Evolutionary conservation across 192 early-diverging fungal species (phyloP), one percentile per base, ranked within the genome.

Genomic region (Paraglomus occultum): DNA sequence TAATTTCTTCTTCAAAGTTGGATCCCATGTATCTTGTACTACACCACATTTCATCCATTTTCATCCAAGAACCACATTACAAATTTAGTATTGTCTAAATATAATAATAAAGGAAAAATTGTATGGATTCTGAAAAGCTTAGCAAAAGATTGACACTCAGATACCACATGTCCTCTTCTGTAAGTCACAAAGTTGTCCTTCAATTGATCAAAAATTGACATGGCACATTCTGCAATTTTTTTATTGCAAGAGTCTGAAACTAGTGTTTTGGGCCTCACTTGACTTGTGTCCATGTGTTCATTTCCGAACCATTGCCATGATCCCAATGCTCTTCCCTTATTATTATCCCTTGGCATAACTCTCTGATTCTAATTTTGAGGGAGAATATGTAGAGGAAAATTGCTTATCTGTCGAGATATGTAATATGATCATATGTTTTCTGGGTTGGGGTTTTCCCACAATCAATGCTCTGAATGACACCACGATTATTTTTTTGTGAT

Each of bases 41-140:
- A 31, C 39, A 31, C 8, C 20, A 15, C 54, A 55, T 55, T 55
- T 10, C 54, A 55, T 55, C 20, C 39, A 31, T 55, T 55, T 23
- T 55, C 20, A 55, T 55, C 54, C 20, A 55, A 55, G 15, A 55
- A 23, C 54, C 8, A 18, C 54, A 55, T 55, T 55, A 55, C 20
- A 55, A 55, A 10, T 55, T 55, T 8, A 23, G 8, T 20, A 55
- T 1, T n/a, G 14, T 55, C 54, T 31, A 55, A 53, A 55, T 55
- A 55, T 55, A 54, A 54, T n/a, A n/a, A n/a, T n/a, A 31, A 31
- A 55, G 54, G 54, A 55, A 55, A 55, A 23, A 55, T 55, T 55
- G 17, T 22, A 9, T n/a, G 17, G 54, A 55, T 55, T 23, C 20
- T 18, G 20, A 55, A 55, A 1, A 38, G 11, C 20, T 55, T 55